Base-by-base conservation (phyloP, 2,329 filamentous ascomycete genomes). In the Daldinia sp. region DNA sequence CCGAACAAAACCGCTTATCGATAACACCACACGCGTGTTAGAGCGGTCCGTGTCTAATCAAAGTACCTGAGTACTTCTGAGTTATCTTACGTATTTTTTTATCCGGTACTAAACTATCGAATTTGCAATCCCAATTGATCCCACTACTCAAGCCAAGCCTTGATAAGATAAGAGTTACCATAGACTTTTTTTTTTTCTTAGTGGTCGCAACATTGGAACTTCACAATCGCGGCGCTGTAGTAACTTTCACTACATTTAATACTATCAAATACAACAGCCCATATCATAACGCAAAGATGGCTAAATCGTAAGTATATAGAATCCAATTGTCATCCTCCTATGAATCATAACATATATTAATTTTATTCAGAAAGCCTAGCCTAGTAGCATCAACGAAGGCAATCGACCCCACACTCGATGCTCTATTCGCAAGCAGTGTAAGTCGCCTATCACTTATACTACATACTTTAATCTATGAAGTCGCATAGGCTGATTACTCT, bases 351-450 rank as follows among this genome's bases (percentile, higher is more conserved):
- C 9, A 23, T 35, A 57, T 65, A 69, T 60, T 76, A 64, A 75
- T 60, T 15, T 15, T n/a, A 51, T 57, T 23, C 69, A 85, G 82
- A 71, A 80, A 79, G 76, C 74, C 77, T 51, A 73, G 75, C 63
- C 74, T 88, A 67, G 72, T 79, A 58, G 83, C 82, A 69, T 80
- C 84, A 39, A 80, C 82, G 63, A 87, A 87, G 78, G 84, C 85
- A 67, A 83, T 93, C 67, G 91, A 94, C 82, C 90, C 91, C 78
- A 82, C 85, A 63, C 83, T 94, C 72, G 85, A 90, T 75, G 89
- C 90, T 68, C 85, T 94, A 42, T 94, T 94, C 81, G 86, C 90
- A 64, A 83, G 86, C 64, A 93, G 92, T 83, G 91, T 93, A 86
- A 82, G 90, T 86, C 13, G 42, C 20, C 20, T 23, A 23, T 15